Conservation (phyloP, 2,329 filamentous ascomycete species). For the Laburnicola sp. region DNA sequence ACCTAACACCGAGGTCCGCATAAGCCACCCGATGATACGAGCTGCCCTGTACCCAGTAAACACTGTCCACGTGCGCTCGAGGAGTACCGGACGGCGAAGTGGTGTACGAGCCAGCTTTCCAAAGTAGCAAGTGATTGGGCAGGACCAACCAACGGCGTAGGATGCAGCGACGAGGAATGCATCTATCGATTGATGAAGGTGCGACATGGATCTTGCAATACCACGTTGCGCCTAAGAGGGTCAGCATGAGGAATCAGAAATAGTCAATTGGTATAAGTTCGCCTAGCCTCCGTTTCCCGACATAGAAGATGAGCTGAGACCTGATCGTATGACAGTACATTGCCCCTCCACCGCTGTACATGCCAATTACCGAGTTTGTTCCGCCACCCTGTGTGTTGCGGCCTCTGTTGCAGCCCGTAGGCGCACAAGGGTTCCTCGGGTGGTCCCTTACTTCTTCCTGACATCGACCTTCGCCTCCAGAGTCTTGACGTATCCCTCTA, state of each 20-base stretch:
- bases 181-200: neutral
- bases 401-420: neutral
- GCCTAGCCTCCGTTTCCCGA: neutral
- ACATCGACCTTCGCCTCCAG: conserved; percentile 78
- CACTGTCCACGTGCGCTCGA: neutral
- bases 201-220: neutral
- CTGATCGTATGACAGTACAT: neutral
- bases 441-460: conserved; percentile 26
- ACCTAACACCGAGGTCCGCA: neutral
- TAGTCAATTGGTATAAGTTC: conserved; percentile 5
- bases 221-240: neutral
- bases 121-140: neutral
- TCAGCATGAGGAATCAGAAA: neutral
- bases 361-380: neutral
- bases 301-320: neutral
- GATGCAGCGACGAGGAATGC: neutral
- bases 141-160: neutral
- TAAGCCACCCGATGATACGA: neutral
- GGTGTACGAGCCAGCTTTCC: neutral
- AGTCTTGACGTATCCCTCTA: conserved; percentile 79
- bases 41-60: neutral
- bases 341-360: neutral
- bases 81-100: neutral
- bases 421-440: neutral
- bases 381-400: neutral